Percentiles rank a stretch among this genome's conserved stretches.
phyloP scores from a whole-genome alignment of 1,284 basidiomycete species.

The Sparassis latifolia region DNA sequence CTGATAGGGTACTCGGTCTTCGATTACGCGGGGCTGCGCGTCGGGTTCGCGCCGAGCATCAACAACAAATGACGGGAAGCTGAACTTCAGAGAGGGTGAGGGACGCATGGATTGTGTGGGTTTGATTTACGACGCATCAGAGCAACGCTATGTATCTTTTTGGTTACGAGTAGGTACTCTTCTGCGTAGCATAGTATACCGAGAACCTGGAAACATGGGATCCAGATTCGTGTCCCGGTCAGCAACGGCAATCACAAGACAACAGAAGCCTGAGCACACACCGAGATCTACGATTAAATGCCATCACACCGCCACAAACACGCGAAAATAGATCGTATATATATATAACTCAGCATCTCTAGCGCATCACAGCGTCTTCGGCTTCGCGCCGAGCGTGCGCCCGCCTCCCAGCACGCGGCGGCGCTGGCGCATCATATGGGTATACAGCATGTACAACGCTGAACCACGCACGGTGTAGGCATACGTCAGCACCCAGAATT shows the following conservation, averaged over 20 bases:
- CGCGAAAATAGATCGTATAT: too few species aligned
- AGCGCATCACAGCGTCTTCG: conserved; percentile 22
- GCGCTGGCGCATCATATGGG: conserved; percentile 84
- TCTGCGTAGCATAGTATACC: too few species aligned
- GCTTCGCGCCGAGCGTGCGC: conserved; percentile 21
- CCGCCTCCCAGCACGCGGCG: conserved; percentile 61
- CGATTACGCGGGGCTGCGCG: conserved; percentile 48
- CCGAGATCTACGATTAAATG: too few species aligned
- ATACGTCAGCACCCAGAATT: conserved; percentile 3
- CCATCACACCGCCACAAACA: too few species aligned
- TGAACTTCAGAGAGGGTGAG: background rate
- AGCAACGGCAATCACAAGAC: too few species aligned
- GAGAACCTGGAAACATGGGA: too few species aligned
- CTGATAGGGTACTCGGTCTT: conserved; percentile 50
- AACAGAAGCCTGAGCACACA: too few species aligned
- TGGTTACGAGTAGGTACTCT: too few species aligned
- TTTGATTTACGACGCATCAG: too few species aligned
- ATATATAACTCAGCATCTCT: too few species aligned
- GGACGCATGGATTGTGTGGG: background rate
- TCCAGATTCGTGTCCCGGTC: too few species aligned
- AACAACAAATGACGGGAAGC: conserved; percentile 32
- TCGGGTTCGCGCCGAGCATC: conserved; percentile 55
- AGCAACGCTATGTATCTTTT: too few species aligned
- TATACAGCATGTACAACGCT: conserved; percentile 86
- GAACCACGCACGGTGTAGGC: background rate